Conservation (phyloP, 2,329 filamentous ascomycete genomes). For the Pseudofabraea citricarpa region DNA sequence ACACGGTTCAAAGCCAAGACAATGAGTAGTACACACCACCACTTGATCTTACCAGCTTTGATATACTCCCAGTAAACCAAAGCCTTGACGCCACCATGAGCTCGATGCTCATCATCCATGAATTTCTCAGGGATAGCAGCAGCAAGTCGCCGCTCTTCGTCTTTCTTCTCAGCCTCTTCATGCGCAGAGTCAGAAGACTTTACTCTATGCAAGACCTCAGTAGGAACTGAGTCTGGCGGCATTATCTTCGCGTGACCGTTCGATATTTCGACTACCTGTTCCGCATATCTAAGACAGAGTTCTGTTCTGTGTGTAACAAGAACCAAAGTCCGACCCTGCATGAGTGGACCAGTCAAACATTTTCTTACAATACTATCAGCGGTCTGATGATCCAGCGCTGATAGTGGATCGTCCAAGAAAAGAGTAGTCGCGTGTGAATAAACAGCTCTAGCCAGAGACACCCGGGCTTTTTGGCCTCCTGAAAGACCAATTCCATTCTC, state of each 20-base stretch:
- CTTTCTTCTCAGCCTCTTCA: conserved; percentile 19
- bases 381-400: conserved; percentile 59
- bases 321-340: conserved; percentile 48
- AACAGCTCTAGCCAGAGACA: conserved; percentile 55
- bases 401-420: conserved; percentile 54
- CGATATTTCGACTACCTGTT: conserved; percentile 67
- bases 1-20: conserved; percentile 60
- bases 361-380: conserved; percentile 55
- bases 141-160: conserved; percentile 29
- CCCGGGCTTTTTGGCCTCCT: conserved; percentile 55
- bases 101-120: conserved; percentile 71
- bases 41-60: conserved; percentile 69
- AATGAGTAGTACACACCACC: conserved; percentile 64
- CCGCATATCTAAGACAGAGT: conserved; percentile 66
- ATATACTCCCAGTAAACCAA: conserved; percentile 83
- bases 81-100: conserved; percentile 69
- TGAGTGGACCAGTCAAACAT: conserved; percentile 49
- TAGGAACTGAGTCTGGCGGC: conserved; percentile 17
- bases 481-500: conserved; percentile 58
- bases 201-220: conserved; percentile 19
- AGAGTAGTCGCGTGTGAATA: conserved; percentile 51
- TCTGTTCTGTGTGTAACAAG: conserved; percentile 64
- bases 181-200: conserved; percentile 15
- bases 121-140: conserved; percentile 65
- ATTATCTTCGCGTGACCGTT: conserved; percentile 44